These are phyloP conservation scores for Detonula confervacea DNA, from an alignment of 352 stramenopile genomes.

Conservation along the genomic window DNA sequence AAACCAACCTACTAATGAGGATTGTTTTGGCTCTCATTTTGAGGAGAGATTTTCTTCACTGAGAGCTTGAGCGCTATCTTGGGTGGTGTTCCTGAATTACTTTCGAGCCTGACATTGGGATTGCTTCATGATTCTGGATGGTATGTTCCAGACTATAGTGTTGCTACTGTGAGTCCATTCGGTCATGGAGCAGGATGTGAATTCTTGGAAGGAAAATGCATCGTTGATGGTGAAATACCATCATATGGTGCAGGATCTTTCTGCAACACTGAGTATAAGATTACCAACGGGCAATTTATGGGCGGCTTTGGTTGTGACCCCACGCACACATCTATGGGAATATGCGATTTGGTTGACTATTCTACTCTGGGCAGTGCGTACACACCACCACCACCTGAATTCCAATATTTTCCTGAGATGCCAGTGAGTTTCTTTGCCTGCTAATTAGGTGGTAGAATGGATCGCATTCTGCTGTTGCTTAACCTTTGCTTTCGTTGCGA, in stretches of 20 bases:
- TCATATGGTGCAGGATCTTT: conserved; percentile 23
- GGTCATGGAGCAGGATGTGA: conserved; percentile 41
- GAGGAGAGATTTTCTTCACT: conserved; percentile 34
- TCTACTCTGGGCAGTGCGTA: conserved; percentile 20
- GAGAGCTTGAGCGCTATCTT: conserved; percentile 26
- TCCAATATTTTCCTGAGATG: conserved; percentile 32
- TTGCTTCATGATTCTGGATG: conserved; percentile 38
- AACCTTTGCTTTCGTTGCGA: background rate
- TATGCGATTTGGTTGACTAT: conserved; percentile 46
- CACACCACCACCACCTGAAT: conserved; percentile 16
- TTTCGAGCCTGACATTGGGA: conserved; percentile 32
- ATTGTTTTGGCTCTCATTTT: conserved; percentile 47
- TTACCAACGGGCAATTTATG: conserved; percentile 11
- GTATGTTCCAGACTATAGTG: conserved; percentile 40
- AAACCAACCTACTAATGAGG: conserved; percentile 36
- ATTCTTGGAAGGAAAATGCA: conserved; percentile 43
- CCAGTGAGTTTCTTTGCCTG: conserved; percentile 15
- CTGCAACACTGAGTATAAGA: conserved; percentile 35
- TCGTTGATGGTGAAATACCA: conserved; percentile 37
- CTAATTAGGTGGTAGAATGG: background rate
- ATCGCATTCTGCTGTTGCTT: background rate
- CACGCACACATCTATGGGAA: conserved; percentile 31
- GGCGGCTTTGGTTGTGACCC: conserved; percentile 40
- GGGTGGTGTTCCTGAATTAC: conserved; percentile 18
- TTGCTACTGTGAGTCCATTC: conserved; percentile 25